Evolutionary conservation across 2,329 filamentous ascomycete species (phyloP).

Genomic region (Sclerotiophoma versabilis): DNA sequence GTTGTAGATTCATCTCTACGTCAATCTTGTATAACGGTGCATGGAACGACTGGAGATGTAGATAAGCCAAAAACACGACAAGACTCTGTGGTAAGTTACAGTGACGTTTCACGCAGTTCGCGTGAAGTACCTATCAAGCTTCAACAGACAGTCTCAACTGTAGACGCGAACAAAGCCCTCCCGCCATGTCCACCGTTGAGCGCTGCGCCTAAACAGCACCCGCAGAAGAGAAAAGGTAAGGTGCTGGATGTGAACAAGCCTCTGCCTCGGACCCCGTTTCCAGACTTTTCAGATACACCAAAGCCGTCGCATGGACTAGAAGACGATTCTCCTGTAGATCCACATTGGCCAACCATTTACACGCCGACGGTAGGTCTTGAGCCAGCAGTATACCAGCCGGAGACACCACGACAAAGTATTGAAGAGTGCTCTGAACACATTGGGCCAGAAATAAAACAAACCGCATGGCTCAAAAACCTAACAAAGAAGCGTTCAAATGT

Average conservation of each 20-base stretch:
- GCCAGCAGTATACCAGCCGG: not conserved
- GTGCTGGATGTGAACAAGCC: not conserved
- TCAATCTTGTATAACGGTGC: not conserved
- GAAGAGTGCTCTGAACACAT: not conserved
- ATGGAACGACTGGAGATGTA: not conserved
- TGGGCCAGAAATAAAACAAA: not conserved
- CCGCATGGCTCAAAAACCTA: not conserved
- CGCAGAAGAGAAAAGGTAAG: not conserved
- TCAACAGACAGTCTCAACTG: not conserved
- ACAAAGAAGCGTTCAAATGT: not conserved
- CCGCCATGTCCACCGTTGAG: constrained; percentile 21
- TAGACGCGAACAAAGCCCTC: constrained; percentile 24
- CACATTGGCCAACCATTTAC: not conserved
- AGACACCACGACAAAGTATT: not conserved
- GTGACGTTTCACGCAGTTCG: constrained; percentile 15
- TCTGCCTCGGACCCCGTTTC: constrained; percentile 13
- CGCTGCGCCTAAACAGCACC: constrained; percentile 1
- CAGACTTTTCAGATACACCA: not conserved
- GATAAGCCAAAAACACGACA: not conserved
- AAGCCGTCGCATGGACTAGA: not conserved
- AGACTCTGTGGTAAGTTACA: constrained; percentile 3
- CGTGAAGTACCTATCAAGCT: constrained; percentile 20
- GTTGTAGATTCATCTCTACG: not conserved
- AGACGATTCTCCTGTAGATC: not conserved
- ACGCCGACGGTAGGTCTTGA: not conserved